Conservation (phyloP, 805 yeast species). For the Yarrowia sp. region DNA sequence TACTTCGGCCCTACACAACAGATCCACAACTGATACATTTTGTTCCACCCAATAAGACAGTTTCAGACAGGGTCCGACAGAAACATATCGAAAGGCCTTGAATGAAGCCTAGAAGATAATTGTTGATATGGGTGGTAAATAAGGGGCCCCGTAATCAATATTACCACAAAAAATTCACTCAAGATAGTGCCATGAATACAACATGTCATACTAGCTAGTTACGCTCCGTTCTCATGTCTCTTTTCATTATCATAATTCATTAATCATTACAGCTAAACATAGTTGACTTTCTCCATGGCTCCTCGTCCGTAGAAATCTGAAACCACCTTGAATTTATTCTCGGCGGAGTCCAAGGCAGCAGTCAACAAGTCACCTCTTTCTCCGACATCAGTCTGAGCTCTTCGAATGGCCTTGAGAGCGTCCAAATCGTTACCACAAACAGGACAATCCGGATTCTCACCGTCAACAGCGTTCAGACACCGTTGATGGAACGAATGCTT, state of each 20-base stretch:
- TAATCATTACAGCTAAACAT: constrained; percentile 6
- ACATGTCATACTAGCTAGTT: no score
- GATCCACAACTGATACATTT: no score
- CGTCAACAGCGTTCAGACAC: constrained; percentile 50
- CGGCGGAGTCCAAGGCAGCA: constrained; percentile 50
- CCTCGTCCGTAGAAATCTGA: constrained; percentile 87
- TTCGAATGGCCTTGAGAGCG: constrained; percentile 56
- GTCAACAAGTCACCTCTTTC: constrained; percentile 64
- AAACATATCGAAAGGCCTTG: no score
- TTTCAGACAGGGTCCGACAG: no score
- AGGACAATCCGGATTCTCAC: constrained; percentile 56
- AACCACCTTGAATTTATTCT: constrained; percentile 69
- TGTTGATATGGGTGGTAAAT: no score
- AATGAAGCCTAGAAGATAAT: no score
- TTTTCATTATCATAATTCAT: constrained; percentile 3
- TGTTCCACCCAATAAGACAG: no score
- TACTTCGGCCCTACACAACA: no score
- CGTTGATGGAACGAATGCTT: constrained; percentile 81
- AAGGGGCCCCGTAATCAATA: no score
- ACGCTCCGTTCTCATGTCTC: no score
- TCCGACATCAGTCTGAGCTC: constrained; percentile 59
- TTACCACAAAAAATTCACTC: no score
- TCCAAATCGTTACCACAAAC: constrained; percentile 71
- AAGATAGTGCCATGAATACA: no score
- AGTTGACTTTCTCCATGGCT: constrained; percentile 47